Base-by-base conservation (phyloP, 805 yeast species). In the Starmerella bombicola region DNA sequence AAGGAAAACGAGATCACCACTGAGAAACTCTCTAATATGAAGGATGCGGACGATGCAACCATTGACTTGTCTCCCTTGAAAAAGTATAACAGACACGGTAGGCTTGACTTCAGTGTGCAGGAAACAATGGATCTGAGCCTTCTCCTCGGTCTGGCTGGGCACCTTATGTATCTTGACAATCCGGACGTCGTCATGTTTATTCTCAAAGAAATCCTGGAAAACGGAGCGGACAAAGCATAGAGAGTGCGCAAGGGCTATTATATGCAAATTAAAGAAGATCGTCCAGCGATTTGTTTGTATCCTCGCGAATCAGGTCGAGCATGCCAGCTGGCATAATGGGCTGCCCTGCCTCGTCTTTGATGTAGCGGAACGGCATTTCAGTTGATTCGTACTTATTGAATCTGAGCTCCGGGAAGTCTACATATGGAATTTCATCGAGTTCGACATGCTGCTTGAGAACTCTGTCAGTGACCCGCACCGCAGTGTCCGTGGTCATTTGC, bases 401-500 rank as follows among this genome's bases (percentile, higher is more conserved):
- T 57, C 84, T 74, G 52, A 88, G 79, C 61, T 88, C 97, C 3
- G 98, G 98, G 57, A 82, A 85, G 59, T 91, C 97, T 38, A 88
- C 74, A 58, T 83, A 88, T 41, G 73, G 71, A 47, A 91, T 83
- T 38, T 80, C 72, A 47, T 80, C 81, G 52, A 88, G 80, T 19
- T 60, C 57, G 32, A 48, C 64, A 40, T 68, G 63, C 32, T 71
- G 70, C 43, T 76, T 74, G n/a, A 83, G 65, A 22, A 88, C 86
- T 33, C 71, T 56, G 54, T 84, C 85, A 1, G 96, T 84, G 16
- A 93, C 84, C 60, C 98, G 73, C 25, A 91, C 79, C 0, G 97
- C 97, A 1, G 98, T 88, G 57, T 88, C 98, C 0, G 98, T 88
- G 15, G 97, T 84, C 97, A 88, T 91, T 59, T 88, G 98, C 50